A percentile compares a stretch with the other conserved stretches of the same genome.
phyloP scores from a whole-genome alignment of 1,284 basidiomycete species.

The Tetrapyrgos nigripes region DNA sequence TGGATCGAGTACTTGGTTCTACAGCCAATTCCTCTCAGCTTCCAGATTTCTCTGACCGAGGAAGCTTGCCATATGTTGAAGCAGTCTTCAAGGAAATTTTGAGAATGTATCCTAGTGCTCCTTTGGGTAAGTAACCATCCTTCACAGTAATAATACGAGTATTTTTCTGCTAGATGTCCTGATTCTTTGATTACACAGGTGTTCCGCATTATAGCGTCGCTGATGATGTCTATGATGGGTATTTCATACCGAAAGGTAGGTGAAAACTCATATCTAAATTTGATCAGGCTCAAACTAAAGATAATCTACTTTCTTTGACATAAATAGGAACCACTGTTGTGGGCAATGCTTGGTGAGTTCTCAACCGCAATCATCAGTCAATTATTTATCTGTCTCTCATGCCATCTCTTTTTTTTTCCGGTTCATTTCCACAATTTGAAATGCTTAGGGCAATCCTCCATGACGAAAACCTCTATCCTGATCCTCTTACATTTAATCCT shows the following conservation, averaged over 20 bases:
- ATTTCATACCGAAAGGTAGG: conserved; percentile 27
- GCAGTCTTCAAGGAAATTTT: conserved; percentile 39
- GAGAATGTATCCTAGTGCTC: conserved; percentile 37
- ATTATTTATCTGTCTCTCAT: too few relatives aligned
- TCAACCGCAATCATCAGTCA: not conserved
- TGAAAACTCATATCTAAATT: too few relatives aligned
- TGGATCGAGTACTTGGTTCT: conserved; percentile 33
- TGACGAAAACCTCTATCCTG: conserved; percentile 33
- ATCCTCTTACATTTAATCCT: conserved; percentile 37
- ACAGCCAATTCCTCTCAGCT: too few relatives aligned
- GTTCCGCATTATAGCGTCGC: conserved; percentile 19
- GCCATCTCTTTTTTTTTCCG: too few relatives aligned
- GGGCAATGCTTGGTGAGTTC: conserved; percentile 27
- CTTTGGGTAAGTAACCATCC: too few relatives aligned
- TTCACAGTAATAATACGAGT: conserved; percentile 1
- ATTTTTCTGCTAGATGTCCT: not conserved
- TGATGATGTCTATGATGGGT: conserved; percentile 23
- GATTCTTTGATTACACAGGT: conserved; percentile 6
- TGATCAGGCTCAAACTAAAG: too few relatives aligned
- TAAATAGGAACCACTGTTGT: conserved; percentile 17
- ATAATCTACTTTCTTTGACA: not conserved
- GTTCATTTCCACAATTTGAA: too few relatives aligned
- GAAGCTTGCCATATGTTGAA: conserved; percentile 37
- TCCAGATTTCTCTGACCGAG: conserved; percentile 38
- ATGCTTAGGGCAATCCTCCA: conserved; percentile 35